Evolutionary conservation across 228 moss, liverwort and hornwort genomes (phyloP).

Genomic region (Sphagnum fallax): DNA sequence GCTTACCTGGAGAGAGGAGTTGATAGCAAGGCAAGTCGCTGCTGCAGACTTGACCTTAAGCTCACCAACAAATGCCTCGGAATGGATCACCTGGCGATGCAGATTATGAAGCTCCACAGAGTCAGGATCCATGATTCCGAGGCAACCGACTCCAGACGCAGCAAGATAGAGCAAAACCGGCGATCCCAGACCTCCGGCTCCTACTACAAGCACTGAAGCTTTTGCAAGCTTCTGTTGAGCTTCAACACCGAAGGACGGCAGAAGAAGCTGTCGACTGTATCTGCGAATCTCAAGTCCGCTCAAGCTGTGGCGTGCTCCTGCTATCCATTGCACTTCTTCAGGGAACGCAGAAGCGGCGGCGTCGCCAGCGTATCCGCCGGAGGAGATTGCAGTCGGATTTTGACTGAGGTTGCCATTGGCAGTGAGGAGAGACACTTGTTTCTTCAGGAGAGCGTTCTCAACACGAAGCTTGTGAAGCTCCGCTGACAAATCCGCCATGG

Average conservation of each 20-base stretch:
- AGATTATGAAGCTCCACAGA: constrained; percentile 84
- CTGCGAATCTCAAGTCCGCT: constrained; percentile 60
- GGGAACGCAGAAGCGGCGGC: background rate
- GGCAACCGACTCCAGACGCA: constrained; percentile 72
- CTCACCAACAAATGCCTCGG: constrained; percentile 64
- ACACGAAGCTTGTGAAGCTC: constrained; percentile 33
- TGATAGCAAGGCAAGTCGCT: constrained; percentile 51
- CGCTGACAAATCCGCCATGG: constrained; percentile 18
- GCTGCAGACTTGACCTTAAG: constrained; percentile 71
- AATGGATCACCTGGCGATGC: constrained; percentile 88
- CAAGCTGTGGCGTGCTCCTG: constrained; percentile 42
- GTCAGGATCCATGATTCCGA: constrained; percentile 82
- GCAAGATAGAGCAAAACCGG: constrained; percentile 79
- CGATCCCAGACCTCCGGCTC: constrained; percentile 87
- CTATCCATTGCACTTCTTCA: constrained; percentile 23
- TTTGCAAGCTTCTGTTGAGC: constrained; percentile 66
- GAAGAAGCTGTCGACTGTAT: constrained; percentile 88
- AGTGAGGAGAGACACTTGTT: constrained; percentile 18
- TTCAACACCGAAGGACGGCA: constrained; percentile 72
- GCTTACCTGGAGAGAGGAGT: constrained; percentile 48
- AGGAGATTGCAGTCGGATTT: background rate
- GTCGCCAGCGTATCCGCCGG: background rate
- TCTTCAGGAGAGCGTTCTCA: constrained; percentile 39
- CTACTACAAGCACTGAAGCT: constrained; percentile 68
- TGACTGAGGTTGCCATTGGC: background rate